Evolutionary conservation across 164 flowering plant species (phyloP).

Genomic region (Tetrastigma voinierianum): DNA sequence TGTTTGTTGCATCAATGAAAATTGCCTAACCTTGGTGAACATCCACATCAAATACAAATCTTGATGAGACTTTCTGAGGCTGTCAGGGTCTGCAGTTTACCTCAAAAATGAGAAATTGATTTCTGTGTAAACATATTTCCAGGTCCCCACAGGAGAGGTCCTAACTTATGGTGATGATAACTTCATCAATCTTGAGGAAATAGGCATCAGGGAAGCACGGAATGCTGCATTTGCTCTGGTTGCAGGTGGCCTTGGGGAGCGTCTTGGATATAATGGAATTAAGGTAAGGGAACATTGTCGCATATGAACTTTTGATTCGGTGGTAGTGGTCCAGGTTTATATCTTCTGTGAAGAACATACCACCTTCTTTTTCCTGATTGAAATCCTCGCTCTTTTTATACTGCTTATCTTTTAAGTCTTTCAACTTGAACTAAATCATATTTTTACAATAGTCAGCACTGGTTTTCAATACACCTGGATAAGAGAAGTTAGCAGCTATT

Average conservation of each 20-base stretch:
- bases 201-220: constrained; percentile 69
- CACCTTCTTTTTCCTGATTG: too few relatives aligned
- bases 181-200: constrained; percentile 72
- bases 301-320: neutral
- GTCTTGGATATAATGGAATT: constrained; percentile 96
- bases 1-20: too few relatives aligned
- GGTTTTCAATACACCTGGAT: too few relatives aligned
- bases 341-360: too few relatives aligned
- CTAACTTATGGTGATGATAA: constrained; percentile 71
- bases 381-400: too few relatives aligned
- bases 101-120: neutral
- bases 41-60: neutral
- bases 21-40: too few relatives aligned
- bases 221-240: constrained; percentile 97
- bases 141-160: constrained; percentile 95
- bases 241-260: constrained; percentile 99
- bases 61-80: neutral
- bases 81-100: neutral
- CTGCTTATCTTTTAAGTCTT: too few relatives aligned
- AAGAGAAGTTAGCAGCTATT: too few relatives aligned
- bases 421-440: too few relatives aligned
- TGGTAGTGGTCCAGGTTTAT: neutral
- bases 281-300: constrained; percentile 50
- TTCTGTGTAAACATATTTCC: constrained; percentile 16
- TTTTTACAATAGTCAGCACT: too few relatives aligned